A percentile compares a stretch with the other conserved stretches of the same genome.
These are phyloP conservation scores for Eimeria praecox DNA, from an alignment of 169 alveolate species.

Conservation along the genomic window DNA sequence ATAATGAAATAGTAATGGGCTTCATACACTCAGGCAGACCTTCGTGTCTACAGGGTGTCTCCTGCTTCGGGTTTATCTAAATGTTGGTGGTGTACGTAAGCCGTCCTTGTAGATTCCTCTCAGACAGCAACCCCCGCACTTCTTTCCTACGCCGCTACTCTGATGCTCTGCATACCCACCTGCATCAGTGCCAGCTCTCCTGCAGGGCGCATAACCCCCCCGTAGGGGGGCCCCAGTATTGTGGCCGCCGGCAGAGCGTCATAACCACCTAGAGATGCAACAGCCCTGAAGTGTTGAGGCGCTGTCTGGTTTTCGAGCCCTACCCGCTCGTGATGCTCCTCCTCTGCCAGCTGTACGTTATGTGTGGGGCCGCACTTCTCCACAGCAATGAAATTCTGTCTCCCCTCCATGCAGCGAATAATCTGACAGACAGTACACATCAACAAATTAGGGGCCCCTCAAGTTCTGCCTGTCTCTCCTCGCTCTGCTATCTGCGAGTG, in stretches of 20 bases:
- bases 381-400: conserved; percentile 45
- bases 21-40: not conserved
- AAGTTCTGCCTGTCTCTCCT: not conserved
- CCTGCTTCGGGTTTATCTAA: not conserved
- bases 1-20: not conserved
- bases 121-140: not conserved
- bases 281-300: conserved; percentile 38
- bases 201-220: conserved; percentile 63
- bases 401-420: conserved; percentile 47
- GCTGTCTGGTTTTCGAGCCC: conserved; percentile 8
- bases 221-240: conserved; percentile 43
- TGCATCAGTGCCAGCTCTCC: conserved; percentile 62
- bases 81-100: not conserved
- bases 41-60: not conserved
- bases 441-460: not conserved
- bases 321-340: not conserved
- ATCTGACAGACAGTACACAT: not conserved
- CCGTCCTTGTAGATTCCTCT: not conserved
- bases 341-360: conserved; percentile 45
- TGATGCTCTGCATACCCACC: not conserved
- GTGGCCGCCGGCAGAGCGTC: conserved; percentile 55
- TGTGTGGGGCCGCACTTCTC: conserved; percentile 56
- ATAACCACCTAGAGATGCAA: conserved; percentile 30
- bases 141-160: too few relatives aligned
- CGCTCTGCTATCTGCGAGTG: not conserved